A percentile compares a stretch with the other conserved stretches of the same genome.
Evolutionary conservation across 176 grass and related monocot species (phyloP).

Genomic region (Aechmea fasciata): DNA sequence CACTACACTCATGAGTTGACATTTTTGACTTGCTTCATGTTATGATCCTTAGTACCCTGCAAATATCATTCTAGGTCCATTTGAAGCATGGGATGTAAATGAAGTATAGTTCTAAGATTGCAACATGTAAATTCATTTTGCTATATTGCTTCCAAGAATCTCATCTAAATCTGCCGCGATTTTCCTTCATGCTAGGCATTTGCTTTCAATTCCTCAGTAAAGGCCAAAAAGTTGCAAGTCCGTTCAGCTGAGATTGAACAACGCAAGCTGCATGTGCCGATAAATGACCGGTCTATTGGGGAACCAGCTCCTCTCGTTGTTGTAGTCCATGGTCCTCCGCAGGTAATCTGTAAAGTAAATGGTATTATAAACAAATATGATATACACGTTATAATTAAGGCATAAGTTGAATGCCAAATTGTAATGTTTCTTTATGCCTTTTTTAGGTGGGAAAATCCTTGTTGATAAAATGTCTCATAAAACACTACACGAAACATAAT

Average conservation of each 20-base stretch:
- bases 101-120: too few species aligned
- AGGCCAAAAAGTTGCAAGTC: constrained; percentile 73
- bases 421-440: neutral
- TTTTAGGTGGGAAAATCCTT: constrained; percentile 86
- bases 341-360: constrained; percentile 29
- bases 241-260: constrained; percentile 80
- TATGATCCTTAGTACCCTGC: too few species aligned
- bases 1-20: too few species aligned
- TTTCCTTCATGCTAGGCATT: constrained; percentile 53
- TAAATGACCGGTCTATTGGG: constrained; percentile 69
- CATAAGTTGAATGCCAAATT: neutral
- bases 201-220: constrained; percentile 77
- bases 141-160: constrained; percentile 8
- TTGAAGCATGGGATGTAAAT: too few species aligned
- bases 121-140: neutral
- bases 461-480: constrained; percentile 88
- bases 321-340: constrained; percentile 90
- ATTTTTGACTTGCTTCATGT: too few species aligned
- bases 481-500: constrained; percentile 94
- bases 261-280: constrained; percentile 62
- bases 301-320: constrained; percentile 88
- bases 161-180: constrained; percentile 18
- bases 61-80: too few species aligned
- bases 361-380: neutral
- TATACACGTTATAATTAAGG: neutral